Conservation (phyloP, 2,329 filamentous ascomycete species). For the Hypoxylon sp. region DNA sequence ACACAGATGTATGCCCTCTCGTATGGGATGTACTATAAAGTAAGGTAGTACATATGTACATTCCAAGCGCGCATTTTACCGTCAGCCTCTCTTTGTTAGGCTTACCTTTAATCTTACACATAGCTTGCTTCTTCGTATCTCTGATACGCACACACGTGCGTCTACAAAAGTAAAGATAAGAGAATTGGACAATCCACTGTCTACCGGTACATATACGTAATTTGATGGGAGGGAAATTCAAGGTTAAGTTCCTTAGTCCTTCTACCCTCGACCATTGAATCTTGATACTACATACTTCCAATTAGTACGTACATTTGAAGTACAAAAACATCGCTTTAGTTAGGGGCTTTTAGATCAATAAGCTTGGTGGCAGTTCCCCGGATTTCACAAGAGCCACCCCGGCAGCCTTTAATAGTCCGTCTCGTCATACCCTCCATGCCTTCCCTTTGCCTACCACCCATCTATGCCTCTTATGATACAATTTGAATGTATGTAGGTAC, state of each 20-base stretch:
- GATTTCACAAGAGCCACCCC: slow-evolving; percentile 42
- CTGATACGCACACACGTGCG: slow-evolving; percentile 18
- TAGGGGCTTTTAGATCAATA: slow-evolving; percentile 33
- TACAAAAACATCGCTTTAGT: slow-evolving; percentile 30
- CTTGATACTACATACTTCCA: slow-evolving; percentile 10
- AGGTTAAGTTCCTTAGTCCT: slow-evolving; percentile 11
- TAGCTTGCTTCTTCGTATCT: slow-evolving; percentile 16
- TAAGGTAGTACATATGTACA: slow-evolving; percentile 6
- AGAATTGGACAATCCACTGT: slow-evolving; percentile 22
- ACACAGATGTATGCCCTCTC: background rate
- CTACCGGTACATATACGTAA: slow-evolving; percentile 19
- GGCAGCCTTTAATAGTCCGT: slow-evolving; percentile 35
- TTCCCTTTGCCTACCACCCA: slow-evolving; percentile 14
- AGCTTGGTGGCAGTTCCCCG: slow-evolving; percentile 42
- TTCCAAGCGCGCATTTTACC: slow-evolving; percentile 19
- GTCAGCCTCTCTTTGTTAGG: slow-evolving; percentile 38
- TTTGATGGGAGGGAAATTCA: background rate
- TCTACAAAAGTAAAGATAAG: slow-evolving; percentile 40
- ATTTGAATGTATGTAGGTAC: slow-evolving; percentile 17
- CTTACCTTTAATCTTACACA: slow-evolving; percentile 34
- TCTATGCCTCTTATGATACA: slow-evolving; percentile 23
- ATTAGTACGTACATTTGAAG: slow-evolving; percentile 31
- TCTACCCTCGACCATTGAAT: slow-evolving; percentile 7
- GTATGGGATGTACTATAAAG: slow-evolving; percentile 2
- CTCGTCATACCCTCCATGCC: slow-evolving; percentile 45